Evolutionary conservation across 768 basidiomycete genomes (phyloP), one percentile per base, ranked within the genome.

Genomic region (Daedaleopsis nitida): DNA sequence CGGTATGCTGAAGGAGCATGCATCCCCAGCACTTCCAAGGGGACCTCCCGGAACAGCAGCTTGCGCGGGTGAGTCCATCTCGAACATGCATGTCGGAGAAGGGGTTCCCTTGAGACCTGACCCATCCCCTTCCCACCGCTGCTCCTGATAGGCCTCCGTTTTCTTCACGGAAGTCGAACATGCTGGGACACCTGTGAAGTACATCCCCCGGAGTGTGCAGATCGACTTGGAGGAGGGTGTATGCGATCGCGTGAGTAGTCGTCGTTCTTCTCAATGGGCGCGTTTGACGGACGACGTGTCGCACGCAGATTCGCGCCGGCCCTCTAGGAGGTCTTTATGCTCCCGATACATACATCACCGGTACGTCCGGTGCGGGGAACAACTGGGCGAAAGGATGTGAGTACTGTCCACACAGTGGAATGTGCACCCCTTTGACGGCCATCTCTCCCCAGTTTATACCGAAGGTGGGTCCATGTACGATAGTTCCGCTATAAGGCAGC

Each of bases 301-400:
- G 43, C 48, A 35, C 27, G 55, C 64, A 92, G 86, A 76, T 93
- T 52, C 85, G 86, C 50, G 80, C 85, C 27, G 91, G 93, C 12
- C 74, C 82, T 2, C 75, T 91, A 42, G 94, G 94, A 3, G 67
- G 71, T 9, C 80, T 98, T 7, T 97, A 95, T 77, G 84, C 88
- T 52, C 96, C 96, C 2, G 94, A 95, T 70, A 96, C 92, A 1
- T 96, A 83, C 71, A 72, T 95, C 50, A 83, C 84, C 39, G 81
- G 86, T 7, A 74, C 81, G 47, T 76, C 78, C 59, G 82, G 86
- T 52, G 87, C 94, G 0, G 95, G 94, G 17, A 97, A 98, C 69
- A 96, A 96, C 65, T 97, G 93, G 91, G 94, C 94, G 16, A 96
- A 97, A 77, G 93, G 92, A 82, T 92, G 91, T 92, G 67, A 76